Conservation (phyloP, 2,329 filamentous ascomycete species). For the Colletotrichum navitas region DNA sequence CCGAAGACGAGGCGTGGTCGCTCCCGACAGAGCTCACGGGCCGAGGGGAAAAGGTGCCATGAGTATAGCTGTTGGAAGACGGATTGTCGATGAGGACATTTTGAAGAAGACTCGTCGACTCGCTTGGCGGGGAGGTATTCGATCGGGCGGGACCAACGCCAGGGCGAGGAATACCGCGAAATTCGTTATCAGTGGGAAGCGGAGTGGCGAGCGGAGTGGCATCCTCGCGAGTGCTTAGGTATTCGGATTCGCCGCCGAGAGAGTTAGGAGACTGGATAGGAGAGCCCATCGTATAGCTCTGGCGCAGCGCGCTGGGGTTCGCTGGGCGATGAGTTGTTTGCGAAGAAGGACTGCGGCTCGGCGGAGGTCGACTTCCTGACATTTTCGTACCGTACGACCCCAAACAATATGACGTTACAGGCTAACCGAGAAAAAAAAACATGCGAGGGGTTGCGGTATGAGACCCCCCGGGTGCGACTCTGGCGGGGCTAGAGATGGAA, state of each 20-base stretch:
- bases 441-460: constrained; percentile 21
- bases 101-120: constrained; percentile 65
- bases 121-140: constrained; percentile 49
- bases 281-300: constrained; percentile 53
- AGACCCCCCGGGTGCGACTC: constrained; percentile 3
- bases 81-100: constrained; percentile 51
- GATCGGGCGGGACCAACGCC: constrained; percentile 44
- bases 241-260: constrained; percentile 40
- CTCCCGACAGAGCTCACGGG: constrained; percentile 63
- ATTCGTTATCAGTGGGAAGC: constrained; percentile 30
- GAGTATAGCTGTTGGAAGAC: constrained; percentile 69
- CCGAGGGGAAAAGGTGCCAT: constrained; percentile 83
- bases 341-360: constrained; percentile 37
- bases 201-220: constrained; percentile 40
- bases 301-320: constrained; percentile 61
- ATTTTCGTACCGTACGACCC: constrained; percentile 29
- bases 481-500: constrained; percentile 24
- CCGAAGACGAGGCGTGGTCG: constrained; percentile 51
- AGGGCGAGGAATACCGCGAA: constrained; percentile 44
- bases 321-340: constrained; percentile 54
- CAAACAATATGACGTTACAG: constrained; percentile 23
- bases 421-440: constrained; percentile 3
- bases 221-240: constrained; percentile 43
- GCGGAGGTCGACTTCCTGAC: constrained; percentile 37
- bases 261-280: constrained; percentile 37